Base-by-base conservation (phyloP, 2,329 filamentous ascomycete genomes). In the Fusarium foetens region DNA sequence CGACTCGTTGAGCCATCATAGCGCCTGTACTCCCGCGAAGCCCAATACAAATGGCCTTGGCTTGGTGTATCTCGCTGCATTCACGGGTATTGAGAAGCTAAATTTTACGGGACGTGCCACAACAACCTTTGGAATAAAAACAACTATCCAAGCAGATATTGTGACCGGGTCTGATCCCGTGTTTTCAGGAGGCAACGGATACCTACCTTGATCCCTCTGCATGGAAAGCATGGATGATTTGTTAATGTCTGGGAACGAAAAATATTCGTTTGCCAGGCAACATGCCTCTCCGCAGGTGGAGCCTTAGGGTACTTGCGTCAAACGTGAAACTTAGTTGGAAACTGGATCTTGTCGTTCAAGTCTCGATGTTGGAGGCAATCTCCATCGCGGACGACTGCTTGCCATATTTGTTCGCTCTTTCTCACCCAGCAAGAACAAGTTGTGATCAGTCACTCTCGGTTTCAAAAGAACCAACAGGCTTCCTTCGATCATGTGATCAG, bases 401-500 rank as follows among this genome's bases (percentile, higher is more conserved):
- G 41, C 36, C 48, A 58, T 36, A 43, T 49, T 54, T 63, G 53
- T 62, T 68, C 45, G 46, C 52, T 36, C 51, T 54, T 65, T 35
- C 31, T 70, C 41, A 33, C 51, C 29, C 23, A 42, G 48, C 64
- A 64, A 53, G 58, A 64, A 52, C 66, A 33, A 57, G 46, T 52
- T 63, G 67, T 75, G 73, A 73, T 70, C 58, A 61, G 72, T 66
- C 75, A 71, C 59, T 53, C 67, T 67, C 31, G 52, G 55, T 51
- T 64, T 65, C 63, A 58, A 59, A 58, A 67, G 58, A 43, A 51
- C 66, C 59, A 69, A 63, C 66, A 71, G 53, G 57, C 42, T 35
- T 57, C 61, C 13, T 59, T 55, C 57, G 72, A 77, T 77, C 75
- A 77, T 76, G 74, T 77, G 75, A 77, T 76, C 72, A 69, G 27